phyloP scores from a whole-genome alignment of 2,329 filamentous ascomycete genomes.

The Chrysosporium keratinophilum region DNA sequence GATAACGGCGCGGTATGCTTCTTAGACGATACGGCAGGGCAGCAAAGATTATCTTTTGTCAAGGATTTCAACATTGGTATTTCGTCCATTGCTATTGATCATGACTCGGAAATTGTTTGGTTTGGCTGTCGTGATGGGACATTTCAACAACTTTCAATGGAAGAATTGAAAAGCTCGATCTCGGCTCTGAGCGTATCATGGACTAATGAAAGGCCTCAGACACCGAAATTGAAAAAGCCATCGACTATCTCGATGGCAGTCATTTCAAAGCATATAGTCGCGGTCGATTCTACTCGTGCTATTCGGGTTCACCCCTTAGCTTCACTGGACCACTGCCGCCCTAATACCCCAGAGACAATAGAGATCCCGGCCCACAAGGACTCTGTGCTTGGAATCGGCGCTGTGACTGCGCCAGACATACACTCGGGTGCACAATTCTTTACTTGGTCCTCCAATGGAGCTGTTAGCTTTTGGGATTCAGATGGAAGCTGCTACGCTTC shows the following conservation, averaged over 20 bases:
- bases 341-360: constrained; percentile 23
- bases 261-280: constrained; percentile 56
- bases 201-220: constrained; percentile 19
- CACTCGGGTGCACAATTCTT: constrained; percentile 61
- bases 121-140: constrained; percentile 58
- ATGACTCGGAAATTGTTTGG: constrained; percentile 49
- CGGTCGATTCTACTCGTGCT: constrained; percentile 63
- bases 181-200: constrained; percentile 16
- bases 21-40: constrained; percentile 63
- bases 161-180: constrained; percentile 29
- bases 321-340: constrained; percentile 22
- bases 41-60: constrained; percentile 59
- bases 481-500: constrained; percentile 58
- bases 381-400: constrained; percentile 58
- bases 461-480: constrained; percentile 70
- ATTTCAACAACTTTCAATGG: constrained; percentile 39
- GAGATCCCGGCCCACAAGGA: constrained; percentile 48
- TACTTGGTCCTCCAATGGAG: constrained; percentile 77
- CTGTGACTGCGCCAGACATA: constrained; percentile 50
- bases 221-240: constrained; percentile 24
- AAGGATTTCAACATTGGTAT: constrained; percentile 58
- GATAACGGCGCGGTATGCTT: constrained; percentile 85
- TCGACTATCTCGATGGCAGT: constrained; percentile 58
- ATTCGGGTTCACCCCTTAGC: constrained; percentile 54
- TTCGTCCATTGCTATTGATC: constrained; percentile 53